These are phyloP conservation scores for Chlorella sp. DNA, from an alignment of 139 green algal species.

Conservation along the genomic window DNA sequence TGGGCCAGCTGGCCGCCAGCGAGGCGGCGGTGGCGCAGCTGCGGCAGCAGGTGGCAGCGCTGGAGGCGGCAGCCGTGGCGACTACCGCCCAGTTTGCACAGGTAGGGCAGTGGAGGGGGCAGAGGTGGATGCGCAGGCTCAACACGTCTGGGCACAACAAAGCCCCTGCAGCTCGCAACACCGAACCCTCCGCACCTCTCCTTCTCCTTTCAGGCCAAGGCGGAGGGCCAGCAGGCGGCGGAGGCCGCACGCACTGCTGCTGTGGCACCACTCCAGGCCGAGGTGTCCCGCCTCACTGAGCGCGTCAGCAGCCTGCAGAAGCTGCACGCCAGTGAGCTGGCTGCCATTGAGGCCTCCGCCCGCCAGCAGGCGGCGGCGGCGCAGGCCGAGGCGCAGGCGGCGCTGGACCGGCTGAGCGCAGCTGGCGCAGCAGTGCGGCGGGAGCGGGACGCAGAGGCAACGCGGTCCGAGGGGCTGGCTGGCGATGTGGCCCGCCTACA, in stretches of 20 bases:
- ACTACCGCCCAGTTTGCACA: too few species aligned
- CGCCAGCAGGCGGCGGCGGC: conserved; percentile 26
- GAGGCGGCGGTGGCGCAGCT: conserved; percentile 8
- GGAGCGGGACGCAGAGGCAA: neutral
- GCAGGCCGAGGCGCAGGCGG: neutral
- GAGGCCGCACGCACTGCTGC: conserved; percentile 14
- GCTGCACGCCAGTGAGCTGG: conserved; percentile 24
- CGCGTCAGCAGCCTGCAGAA: conserved; percentile 35
- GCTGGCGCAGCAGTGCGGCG: neutral
- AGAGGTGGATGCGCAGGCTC: too few species aligned
- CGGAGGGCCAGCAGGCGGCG: neutral
- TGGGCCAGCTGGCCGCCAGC: neutral
- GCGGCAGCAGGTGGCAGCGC: conserved; percentile 5
- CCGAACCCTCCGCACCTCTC: too few species aligned
- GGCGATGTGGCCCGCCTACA: neutral
- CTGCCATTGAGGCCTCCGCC: neutral
- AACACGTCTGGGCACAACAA: too few species aligned
- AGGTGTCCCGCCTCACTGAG: conserved; percentile 46
- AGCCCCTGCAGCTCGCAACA: too few species aligned
- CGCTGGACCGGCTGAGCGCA: neutral
- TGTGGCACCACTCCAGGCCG: conserved; percentile 36
- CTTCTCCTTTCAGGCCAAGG: neutral
- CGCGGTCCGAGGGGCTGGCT: neutral
- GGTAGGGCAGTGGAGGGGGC: too few species aligned
- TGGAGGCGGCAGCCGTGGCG: neutral